These are phyloP conservation scores for Pythium phragmitis DNA, from an alignment of 352 stramenopile genomes.

Conservation along the genomic window DNA sequence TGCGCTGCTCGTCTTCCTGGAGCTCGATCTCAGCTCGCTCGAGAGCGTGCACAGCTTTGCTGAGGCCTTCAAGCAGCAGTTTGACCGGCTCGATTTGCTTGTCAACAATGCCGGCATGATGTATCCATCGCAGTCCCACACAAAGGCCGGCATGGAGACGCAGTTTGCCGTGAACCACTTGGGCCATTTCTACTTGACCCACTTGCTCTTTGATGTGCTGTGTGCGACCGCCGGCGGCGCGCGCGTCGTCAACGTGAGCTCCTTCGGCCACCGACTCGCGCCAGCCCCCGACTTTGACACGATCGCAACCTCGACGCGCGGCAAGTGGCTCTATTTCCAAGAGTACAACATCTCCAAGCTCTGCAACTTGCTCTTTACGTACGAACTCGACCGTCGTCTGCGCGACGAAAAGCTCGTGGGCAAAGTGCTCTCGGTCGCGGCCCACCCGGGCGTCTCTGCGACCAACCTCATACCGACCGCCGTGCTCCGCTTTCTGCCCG, in stretches of 20 bases:
- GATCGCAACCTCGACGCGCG: conserved; percentile 9
- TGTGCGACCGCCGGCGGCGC: conserved; percentile 21
- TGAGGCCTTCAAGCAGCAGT: conserved; percentile 35
- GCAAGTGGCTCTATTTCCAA: conserved; percentile 34
- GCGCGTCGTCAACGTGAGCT: conserved; percentile 51
- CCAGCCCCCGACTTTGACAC: conserved; percentile 23
- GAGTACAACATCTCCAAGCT: conserved; percentile 66
- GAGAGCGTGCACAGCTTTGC: conserved; percentile 46
- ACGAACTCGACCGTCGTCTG: conserved; percentile 52
- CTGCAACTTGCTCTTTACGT: conserved; percentile 61
- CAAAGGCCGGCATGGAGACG: conserved; percentile 40
- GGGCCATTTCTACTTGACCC: conserved; percentile 68
- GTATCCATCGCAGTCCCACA: conserved; percentile 32
- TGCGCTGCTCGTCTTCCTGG: conserved; percentile 30
- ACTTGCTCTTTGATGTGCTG: conserved; percentile 44
- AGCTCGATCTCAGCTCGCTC: conserved; percentile 44
- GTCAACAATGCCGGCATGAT: conserved; percentile 74
- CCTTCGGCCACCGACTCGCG: conserved; percentile 19
- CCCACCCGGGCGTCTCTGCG: conserved; percentile 47
- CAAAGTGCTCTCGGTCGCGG: conserved; percentile 33
- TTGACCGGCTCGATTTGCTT: conserved; percentile 55
- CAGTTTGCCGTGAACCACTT: conserved; percentile 80
- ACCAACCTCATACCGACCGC: conserved; percentile 48
- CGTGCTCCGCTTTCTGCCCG: conserved; percentile 28
- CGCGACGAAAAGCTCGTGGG: conserved; percentile 22